These are phyloP conservation scores for Penicillium macrosclerotiorum DNA, from an alignment of 495 filamentous ascomycete species.

Conservation along the genomic window DNA sequence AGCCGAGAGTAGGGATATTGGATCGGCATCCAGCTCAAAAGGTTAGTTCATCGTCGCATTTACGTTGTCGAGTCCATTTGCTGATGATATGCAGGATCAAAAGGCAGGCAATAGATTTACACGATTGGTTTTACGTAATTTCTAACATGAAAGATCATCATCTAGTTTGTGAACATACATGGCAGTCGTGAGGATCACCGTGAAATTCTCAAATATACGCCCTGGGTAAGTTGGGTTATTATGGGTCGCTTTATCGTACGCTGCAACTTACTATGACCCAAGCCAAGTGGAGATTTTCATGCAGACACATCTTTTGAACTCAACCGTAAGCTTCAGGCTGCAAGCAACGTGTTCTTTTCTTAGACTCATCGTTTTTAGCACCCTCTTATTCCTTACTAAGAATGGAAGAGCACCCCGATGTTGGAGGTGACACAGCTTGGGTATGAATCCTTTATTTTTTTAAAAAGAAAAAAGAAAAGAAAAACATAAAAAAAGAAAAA, in stretches of 20 bases:
- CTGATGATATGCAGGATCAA: constrained; percentile 6
- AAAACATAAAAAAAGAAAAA: too few species aligned
- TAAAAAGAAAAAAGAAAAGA: too few species aligned
- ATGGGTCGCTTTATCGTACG: too few species aligned
- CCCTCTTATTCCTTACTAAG: constrained; percentile 51
- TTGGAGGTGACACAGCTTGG: constrained; percentile 56
- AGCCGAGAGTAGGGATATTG: constrained; percentile 32
- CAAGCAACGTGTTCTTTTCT: background rate
- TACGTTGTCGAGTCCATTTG: too few species aligned
- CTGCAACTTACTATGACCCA: too few species aligned
- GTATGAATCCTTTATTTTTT: too few species aligned
- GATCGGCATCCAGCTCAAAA: constrained; percentile 52
- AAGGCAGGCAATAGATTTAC: too few species aligned
- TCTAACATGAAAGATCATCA: too few species aligned
- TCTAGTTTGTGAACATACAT: constrained; percentile 33
- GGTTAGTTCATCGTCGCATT: too few species aligned
- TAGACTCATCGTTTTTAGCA: constrained; percentile 12
- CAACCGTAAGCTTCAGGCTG: constrained; percentile 31
- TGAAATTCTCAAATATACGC: constrained; percentile 36
- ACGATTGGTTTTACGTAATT: too few species aligned
- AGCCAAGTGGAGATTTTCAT: constrained; percentile 46
- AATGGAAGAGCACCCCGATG: constrained; percentile 54
- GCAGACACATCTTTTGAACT: constrained; percentile 53
- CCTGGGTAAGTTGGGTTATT: constrained; percentile 39
- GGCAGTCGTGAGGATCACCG: constrained; percentile 39